Evolutionary conservation across 805 yeast species (phyloP).

Genomic region (Sugiyamaella boreocaroliniensis): DNA sequence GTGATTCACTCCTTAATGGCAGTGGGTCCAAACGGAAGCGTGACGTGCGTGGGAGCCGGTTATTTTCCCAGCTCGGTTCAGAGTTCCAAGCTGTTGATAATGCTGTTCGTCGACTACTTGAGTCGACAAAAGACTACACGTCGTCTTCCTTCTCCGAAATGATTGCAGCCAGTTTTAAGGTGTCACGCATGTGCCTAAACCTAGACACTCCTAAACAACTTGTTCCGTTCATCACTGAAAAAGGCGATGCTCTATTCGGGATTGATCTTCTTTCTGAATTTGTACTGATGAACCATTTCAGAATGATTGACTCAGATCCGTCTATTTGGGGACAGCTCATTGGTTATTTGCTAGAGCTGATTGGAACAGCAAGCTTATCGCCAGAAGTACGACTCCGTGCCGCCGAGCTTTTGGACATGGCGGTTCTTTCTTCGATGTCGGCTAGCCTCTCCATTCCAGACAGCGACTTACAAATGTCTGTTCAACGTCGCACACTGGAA

Average conservation of each 20-base stretch:
- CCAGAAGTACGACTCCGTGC: neutral
- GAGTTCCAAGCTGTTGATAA: conserved; percentile 41
- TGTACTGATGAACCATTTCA: conserved; percentile 43
- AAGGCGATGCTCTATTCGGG: conserved; percentile 35
- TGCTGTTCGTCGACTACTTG: conserved; percentile 55
- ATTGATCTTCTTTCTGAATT: conserved; percentile 49
- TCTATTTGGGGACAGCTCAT: conserved; percentile 43
- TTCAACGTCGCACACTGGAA: neutral
- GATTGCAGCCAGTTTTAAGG: conserved; percentile 31
- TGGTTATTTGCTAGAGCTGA: conserved; percentile 41
- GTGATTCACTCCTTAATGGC: conserved; percentile 20
- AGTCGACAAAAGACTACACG: conserved; percentile 53
- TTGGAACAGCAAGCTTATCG: conserved; percentile 35
- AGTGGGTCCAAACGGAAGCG: conserved; percentile 5
- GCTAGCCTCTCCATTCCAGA: neutral
- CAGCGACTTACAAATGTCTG: neutral
- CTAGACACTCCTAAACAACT: neutral
- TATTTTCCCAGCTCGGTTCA: conserved; percentile 37
- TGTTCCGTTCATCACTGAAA: neutral
- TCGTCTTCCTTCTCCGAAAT: conserved; percentile 44
- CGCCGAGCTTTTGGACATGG: neutral
- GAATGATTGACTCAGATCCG: conserved; percentile 32
- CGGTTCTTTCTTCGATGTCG: neutral
- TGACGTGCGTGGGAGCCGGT: conserved; percentile 1
- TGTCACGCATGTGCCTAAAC: conserved; percentile 6